Evolutionary conservation across 495 filamentous ascomycete genomes (phyloP).

Genomic region (Copromyces sp.): DNA sequence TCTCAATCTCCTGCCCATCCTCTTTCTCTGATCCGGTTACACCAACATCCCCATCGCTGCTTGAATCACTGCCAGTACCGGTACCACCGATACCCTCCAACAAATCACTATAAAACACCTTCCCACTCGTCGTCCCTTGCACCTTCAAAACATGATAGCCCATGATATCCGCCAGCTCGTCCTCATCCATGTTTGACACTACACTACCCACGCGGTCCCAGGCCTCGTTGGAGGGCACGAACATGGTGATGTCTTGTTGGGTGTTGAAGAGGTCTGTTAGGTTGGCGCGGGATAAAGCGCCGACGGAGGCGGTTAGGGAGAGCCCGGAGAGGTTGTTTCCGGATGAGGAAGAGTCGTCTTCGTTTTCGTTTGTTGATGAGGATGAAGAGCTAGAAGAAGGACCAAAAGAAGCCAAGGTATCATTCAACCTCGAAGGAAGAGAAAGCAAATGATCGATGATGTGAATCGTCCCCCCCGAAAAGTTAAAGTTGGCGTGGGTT

Average conservation of each 20-base stretch:
- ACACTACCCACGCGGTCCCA: slow-evolving; percentile 17
- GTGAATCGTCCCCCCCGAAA: slow-evolving; percentile 55
- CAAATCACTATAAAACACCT: slow-evolving; percentile 39
- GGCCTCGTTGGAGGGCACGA: slow-evolving; percentile 32
- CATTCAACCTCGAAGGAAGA: slow-evolving; percentile 42
- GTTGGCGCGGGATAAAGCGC: slow-evolving; percentile 41
- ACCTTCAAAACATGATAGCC: slow-evolving; percentile 28
- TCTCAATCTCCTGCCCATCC: slow-evolving; percentile 22
- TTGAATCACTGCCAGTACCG: slow-evolving; percentile 29
- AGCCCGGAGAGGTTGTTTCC: slow-evolving; percentile 20
- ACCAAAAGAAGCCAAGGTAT: slow-evolving; percentile 21
- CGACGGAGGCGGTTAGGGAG: slow-evolving; percentile 43
- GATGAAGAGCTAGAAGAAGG: not conserved
- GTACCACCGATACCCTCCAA: slow-evolving; percentile 2
- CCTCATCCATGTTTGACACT: not conserved
- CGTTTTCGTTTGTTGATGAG: not conserved
- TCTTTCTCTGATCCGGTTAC: slow-evolving; percentile 30
- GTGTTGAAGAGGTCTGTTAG: slow-evolving; percentile 33
- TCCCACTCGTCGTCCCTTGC: slow-evolving; percentile 16
- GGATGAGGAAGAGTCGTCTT: slow-evolving; percentile 11
- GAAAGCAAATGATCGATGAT: slow-evolving; percentile 50
- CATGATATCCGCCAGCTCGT: slow-evolving; percentile 13
- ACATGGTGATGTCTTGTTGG: slow-evolving; percentile 48
- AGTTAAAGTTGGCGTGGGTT: slow-evolving; percentile 41
- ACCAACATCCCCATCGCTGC: slow-evolving; percentile 22